Base-by-base conservation (phyloP, 2,329 filamentous ascomycete species). In the Curvularia verruculosa region DNA sequence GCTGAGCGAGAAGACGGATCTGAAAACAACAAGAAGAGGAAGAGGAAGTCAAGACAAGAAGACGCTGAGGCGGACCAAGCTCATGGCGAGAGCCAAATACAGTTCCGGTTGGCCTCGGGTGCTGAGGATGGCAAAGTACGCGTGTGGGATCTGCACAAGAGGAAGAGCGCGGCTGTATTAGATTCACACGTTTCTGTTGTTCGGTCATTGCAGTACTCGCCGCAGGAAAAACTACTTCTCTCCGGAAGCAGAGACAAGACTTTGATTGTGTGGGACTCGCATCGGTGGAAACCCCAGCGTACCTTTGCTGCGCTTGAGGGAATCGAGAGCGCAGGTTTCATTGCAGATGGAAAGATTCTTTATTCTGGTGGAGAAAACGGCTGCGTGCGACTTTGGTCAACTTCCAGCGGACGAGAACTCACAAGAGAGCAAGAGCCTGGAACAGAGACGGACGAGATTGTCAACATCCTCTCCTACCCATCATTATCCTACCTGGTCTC, bases 131-230 rank as follows among this genome's bases (percentile, higher is more conserved):
- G 95, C 29, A 96, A 94, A 71, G 85, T 99, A 51, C 85, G 91
- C 19, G 85, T 99, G 21, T 99, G 93, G 91, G 91, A 98, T 78
- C 79, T 99, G 56, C 87, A 93, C 77, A 96, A 91, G 79, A 86
- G 91, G 54, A 90, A 85, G 62, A 88, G 88, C 57, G 82, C 91
- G 21, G 90, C 91, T 19, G 87, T 88, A 18, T 81, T 96, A 29
- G 92, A 98, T 59, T 95, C 92, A 0, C 96, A 99, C 73, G 92
- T 96, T 21, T 98, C 95, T 9, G 91, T 98, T 64, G 91, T 99
- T n/a, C 88, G 92, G 65, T 88, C 87, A 50, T 76, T 99, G 48
- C 90, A 95, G 67, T 99, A 90, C 75, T 95, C 90, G 5, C 76
- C 86, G 0, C 80, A 87, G 52, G 86, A 92, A 69, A 87, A 94